Evolutionary conservation across 768 basidiomycete genomes (phyloP).

Genomic region (Trametes gibbosa): DNA sequence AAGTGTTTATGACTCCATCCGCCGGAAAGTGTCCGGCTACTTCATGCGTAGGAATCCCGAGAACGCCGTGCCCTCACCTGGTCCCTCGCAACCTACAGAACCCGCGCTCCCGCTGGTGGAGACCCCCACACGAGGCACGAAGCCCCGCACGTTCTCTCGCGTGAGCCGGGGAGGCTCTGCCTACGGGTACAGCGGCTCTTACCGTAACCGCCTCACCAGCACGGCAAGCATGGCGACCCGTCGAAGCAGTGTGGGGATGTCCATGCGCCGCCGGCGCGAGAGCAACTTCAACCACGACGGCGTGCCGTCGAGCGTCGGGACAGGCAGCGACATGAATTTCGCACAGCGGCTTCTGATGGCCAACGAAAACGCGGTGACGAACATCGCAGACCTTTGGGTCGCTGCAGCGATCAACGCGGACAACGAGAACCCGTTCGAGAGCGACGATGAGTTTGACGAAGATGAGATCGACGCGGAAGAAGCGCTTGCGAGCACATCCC

Average conservation of each 20-base stretch:
- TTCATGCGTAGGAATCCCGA: constrained; percentile 53
- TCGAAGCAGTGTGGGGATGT: constrained; percentile 53
- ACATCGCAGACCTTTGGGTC: constrained; percentile 96
- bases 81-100: constrained; percentile 36
- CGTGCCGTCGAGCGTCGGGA: constrained; percentile 37
- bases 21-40: constrained; percentile 54
- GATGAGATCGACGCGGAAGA: constrained; percentile 27
- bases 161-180: constrained; percentile 73
- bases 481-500: constrained; percentile 29
- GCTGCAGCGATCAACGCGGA: constrained; percentile 95
- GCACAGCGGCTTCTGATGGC: constrained; percentile 87
- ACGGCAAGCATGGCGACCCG: constrained; percentile 28
- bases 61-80: constrained; percentile 28
- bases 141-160: constrained; percentile 43
- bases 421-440: constrained; percentile 74
- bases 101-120: constrained; percentile 45
- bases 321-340: constrained; percentile 69
- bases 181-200: constrained; percentile 67
- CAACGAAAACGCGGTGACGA: constrained; percentile 92
- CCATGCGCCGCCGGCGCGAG: constrained; percentile 49
- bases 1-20: constrained; percentile 34
- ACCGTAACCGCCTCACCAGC: constrained; percentile 55
- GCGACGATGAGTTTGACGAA: constrained; percentile 39
- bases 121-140: constrained; percentile 32
- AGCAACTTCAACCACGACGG: constrained; percentile 43